These are phyloP conservation scores for Ophiostoma himal-ulmi DNA, from an alignment of 2,329 filamentous ascomycete species.

Conservation along the genomic window DNA sequence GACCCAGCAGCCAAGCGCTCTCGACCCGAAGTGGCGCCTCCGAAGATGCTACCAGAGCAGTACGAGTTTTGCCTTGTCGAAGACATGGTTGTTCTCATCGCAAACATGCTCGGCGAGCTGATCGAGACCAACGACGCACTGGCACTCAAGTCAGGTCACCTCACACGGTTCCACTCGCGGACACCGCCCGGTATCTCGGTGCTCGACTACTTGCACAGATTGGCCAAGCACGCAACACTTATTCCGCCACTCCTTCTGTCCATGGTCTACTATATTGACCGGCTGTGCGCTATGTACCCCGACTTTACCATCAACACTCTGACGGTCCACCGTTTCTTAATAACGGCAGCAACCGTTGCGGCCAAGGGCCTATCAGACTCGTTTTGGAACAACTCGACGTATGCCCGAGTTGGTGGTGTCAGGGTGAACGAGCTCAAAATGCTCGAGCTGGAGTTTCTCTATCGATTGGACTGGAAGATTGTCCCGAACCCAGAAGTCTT, in stretches of 20 bases:
- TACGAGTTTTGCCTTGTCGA: slow-evolving; percentile 80
- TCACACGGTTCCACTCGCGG: slow-evolving; percentile 92
- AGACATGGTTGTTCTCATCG: slow-evolving; percentile 83
- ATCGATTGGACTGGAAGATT: slow-evolving; percentile 91
- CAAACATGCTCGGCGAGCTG: slow-evolving; percentile 91
- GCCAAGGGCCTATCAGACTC: slow-evolving; percentile 93
- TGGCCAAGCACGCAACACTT: slow-evolving; percentile 89
- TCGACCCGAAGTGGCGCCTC: slow-evolving; percentile 44
- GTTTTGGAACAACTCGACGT: slow-evolving; percentile 98
- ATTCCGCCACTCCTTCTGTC: slow-evolving; percentile 90
- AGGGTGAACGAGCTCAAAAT: slow-evolving; percentile 83
- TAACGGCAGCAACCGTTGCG: slow-evolving; percentile 90
- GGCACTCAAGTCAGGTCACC: slow-evolving; percentile 74
- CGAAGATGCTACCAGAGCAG: slow-evolving; percentile 59
- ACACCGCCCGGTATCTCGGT: slow-evolving; percentile 86
- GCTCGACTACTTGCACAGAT: slow-evolving; percentile 82
- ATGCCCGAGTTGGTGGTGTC: slow-evolving; percentile 88
- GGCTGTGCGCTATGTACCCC: slow-evolving; percentile 83
- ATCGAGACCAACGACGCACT: slow-evolving; percentile 88
- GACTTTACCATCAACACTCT: slow-evolving; percentile 95
- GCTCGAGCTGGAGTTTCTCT: slow-evolving; percentile 87
- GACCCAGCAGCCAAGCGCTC: slow-evolving; percentile 44
- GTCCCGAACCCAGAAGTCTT: slow-evolving; percentile 91
- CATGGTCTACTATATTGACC: slow-evolving; percentile 99
- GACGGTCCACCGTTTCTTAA: slow-evolving; percentile 94